Conservation (phyloP, 2,329 filamentous ascomycete species). For the Epichloe typhina region DNA sequence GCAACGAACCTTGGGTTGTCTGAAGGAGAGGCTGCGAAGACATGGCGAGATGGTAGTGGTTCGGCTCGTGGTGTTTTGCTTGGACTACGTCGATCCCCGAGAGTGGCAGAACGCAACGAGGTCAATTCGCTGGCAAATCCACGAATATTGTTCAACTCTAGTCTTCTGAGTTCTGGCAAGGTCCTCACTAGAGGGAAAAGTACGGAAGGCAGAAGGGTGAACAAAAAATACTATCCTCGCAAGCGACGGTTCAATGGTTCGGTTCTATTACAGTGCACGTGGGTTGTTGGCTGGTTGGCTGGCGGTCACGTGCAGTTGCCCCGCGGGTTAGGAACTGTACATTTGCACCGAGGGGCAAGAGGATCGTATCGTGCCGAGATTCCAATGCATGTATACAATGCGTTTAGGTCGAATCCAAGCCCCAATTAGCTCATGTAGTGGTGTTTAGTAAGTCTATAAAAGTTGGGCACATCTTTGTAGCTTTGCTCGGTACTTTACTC, state of each 20-base stretch:
- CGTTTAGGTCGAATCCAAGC: no score
- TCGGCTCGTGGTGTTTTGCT: background rate
- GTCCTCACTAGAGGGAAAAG: no score
- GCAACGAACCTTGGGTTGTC: constrained; percentile 65
- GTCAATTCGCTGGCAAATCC: background rate
- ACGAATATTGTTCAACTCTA: background rate
- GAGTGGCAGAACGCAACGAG: background rate
- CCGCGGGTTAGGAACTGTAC: constrained; percentile 6
- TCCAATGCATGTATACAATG: no score
- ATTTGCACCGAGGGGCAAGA: no score
- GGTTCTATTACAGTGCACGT: constrained; percentile 14
- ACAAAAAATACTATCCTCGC: background rate
- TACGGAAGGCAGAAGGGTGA: background rate
- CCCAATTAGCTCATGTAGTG: no score
- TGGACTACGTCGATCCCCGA: no score
- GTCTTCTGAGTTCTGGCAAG: no score
- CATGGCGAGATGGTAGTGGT: constrained; percentile 42
- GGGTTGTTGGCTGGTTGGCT: constrained; percentile 17
- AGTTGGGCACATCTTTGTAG: background rate
- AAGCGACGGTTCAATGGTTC: background rate
- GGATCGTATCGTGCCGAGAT: no score
- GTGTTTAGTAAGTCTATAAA: background rate
- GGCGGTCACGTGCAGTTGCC: constrained; percentile 15
- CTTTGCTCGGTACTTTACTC: background rate
- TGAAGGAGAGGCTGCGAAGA: constrained; percentile 94